Base-by-base conservation (phyloP, 2,329 filamentous ascomycete species). In the Neobulgaria alba region DNA sequence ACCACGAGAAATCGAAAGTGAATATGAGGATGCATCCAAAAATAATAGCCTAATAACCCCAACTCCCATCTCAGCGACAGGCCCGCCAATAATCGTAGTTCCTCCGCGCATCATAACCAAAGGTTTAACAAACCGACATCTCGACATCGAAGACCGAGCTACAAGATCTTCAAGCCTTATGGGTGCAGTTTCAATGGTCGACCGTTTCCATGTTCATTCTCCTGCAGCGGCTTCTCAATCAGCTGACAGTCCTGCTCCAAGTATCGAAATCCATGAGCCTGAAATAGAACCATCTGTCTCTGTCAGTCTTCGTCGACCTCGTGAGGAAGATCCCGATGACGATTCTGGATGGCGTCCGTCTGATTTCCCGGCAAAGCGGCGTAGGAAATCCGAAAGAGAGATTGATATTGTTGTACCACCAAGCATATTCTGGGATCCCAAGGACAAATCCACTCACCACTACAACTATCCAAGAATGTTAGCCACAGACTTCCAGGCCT, bases 391-490 rank as follows among this genome's bases (percentile, higher is more conserved):
- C 0, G 67, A 66, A n/a, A 68, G 76, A 17, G 72, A 74, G 48
- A 74, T 79, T 30, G 74, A 80, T 50, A 62, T 65, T 15, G 71
- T 72, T 3, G 67, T 77, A 10, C 64, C 68, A 49, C 78, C 79
- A 48, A 66, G 63, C 5, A 65, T 66, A 1, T 82, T 73, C 52
- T 82, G 77, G 77, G 67, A 71, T 34, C 61, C 63, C 3, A 63
- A 66, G 33, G 69, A 79, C 49, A 63, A 63, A 41, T 62, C 56
- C 15, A 78, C 73, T 1, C 78, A 75, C 68, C 77, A 82, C 48
- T 63, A 78, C 3, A 57, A 72, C 37, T 82, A 82, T 50, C 77
- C 77, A 0, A 72, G 77, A 47, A 79, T 82, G 74, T 78, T 71
- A 0, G 68, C 74, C 41, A 62, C 75, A 5, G 75, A 81, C 46